Evolutionary conservation across 2,329 filamentous ascomycete genomes (phyloP).

Genomic region (Colletotrichum sp.): DNA sequence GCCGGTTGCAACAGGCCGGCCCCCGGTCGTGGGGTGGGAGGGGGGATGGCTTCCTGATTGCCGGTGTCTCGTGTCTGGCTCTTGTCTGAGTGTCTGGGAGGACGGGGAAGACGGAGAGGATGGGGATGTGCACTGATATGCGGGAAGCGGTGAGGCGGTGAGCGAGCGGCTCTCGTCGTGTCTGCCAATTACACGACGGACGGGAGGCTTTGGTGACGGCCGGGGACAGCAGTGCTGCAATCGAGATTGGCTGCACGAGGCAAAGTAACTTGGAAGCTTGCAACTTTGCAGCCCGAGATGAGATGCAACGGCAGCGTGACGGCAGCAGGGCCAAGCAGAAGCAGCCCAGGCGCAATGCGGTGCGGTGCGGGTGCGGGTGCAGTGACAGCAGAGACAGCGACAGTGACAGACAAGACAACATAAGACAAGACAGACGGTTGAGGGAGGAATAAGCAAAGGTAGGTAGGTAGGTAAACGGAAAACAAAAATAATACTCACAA

Average conservation of each 20-base stretch:
- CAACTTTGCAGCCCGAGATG: constrained; percentile 3
- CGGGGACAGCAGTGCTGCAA: constrained; percentile 11
- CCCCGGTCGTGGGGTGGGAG: constrained; percentile 13
- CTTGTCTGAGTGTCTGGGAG: constrained; percentile 11
- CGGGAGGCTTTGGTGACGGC: not conserved
- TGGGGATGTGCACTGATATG: constrained; percentile 21
- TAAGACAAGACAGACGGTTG: not conserved
- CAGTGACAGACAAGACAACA: not conserved
- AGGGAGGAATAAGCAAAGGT: not conserved
- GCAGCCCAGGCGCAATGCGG: not conserved
- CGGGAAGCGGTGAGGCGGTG: constrained; percentile 23
- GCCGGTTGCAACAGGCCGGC: constrained; percentile 17
- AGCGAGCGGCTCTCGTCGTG: constrained; percentile 15
- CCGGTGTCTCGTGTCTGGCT: constrained; percentile 19
- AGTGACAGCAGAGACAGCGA: not conserved
- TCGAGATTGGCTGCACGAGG: constrained; percentile 15
- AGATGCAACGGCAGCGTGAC: not conserved
- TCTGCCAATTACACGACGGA: constrained; percentile 12
- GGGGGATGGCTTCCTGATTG: constrained; percentile 15
- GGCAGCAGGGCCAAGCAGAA: not conserved
- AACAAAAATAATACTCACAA: constrained; percentile 30
- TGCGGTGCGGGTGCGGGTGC: not conserved
- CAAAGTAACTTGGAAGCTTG: not conserved
- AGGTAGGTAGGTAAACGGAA: not conserved
- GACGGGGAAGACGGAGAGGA: constrained; percentile 17